Evolutionary conservation across 2,329 filamentous ascomycete species (phyloP), one percentile per base, ranked within the genome.

Genomic region (Acrodontium crateriforme): DNA sequence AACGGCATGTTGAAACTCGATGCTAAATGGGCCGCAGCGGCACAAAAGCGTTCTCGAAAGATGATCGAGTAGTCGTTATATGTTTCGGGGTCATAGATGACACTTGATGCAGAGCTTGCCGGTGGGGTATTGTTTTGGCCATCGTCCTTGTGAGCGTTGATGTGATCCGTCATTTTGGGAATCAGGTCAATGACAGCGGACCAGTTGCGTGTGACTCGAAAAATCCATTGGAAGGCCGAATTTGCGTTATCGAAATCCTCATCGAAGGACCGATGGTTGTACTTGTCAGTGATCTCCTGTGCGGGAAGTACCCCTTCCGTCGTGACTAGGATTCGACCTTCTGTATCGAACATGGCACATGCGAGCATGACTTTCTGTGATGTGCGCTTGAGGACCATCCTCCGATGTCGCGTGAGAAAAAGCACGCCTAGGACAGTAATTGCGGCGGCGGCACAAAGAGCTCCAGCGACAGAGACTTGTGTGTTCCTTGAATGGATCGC

Each of bases 211-310:
- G 79, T 81, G 3, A 82, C 79, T 31, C 79, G 71, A 47, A 80
- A 91, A 45, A 89, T 76, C 84, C 84, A 92, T 27, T 84, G 72
- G 53, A 89, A 92, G 2, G 85, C 71, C 0, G 79, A 71, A 47
- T 92, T 82, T 0, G 71, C 69, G 14, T 74, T 73, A 31, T 73
- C 74, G 44, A 93, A 85, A 9, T 75, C 70, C 35, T 91, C 81
- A 34, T 75, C 71, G 29, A 76, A 70, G 16, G 71, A 73, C 49
- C 55, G 37, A 39, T 54, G 74, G 20, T 81, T 55, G 49, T 82
- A 83, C 9, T 74, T 74, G 49, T 77, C 76, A 1, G 82, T 89
- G 36, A 93, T 80, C 41, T 84, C 81, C 34, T 76, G 69, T 23
- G 66, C 75, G 3, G 78, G 79, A 8, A 83, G 52, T 11, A 74